phyloP scores from a whole-genome alignment of 2,329 filamentous ascomycete genomes.

The Hypomyces perniciosus region DNA sequence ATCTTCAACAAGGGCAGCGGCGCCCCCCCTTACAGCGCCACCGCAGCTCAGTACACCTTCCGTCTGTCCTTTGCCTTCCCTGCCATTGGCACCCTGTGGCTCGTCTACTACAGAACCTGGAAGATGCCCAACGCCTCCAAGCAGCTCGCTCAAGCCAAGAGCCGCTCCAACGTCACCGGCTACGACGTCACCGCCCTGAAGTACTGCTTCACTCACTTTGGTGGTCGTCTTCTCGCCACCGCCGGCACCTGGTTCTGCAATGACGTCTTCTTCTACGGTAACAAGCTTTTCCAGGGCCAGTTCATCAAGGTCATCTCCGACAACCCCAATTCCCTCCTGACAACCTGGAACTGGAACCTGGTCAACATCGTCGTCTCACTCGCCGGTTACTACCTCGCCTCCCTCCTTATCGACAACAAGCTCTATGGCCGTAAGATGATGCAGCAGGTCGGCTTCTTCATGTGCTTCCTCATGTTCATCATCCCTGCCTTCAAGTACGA shows the following conservation, averaged over 20 bases:
- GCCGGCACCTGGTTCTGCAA: slow-evolving; percentile 91
- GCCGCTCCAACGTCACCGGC: slow-evolving; percentile 78
- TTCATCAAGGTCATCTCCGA: slow-evolving; percentile 81
- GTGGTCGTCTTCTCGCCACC: slow-evolving; percentile 78
- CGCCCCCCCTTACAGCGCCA: slow-evolving; percentile 67
- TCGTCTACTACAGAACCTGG: slow-evolving; percentile 91
- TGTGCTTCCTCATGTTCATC: slow-evolving; percentile 90
- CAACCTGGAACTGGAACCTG: slow-evolving; percentile 86
- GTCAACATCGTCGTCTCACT: slow-evolving; percentile 85
- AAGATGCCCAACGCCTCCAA: slow-evolving; percentile 88
- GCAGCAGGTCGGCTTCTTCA: slow-evolving; percentile 89
- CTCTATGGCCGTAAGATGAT: slow-evolving; percentile 94
- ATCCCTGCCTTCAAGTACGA: slow-evolving; percentile 83
- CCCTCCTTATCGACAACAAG: slow-evolving; percentile 89
- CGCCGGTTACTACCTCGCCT: slow-evolving; percentile 83
- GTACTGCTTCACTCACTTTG: slow-evolving; percentile 76
- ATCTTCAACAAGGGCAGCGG: slow-evolving; percentile 78
- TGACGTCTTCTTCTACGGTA: slow-evolving; percentile 98
- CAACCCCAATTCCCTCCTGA: slow-evolving; percentile 66
- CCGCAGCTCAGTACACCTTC: slow-evolving; percentile 84
- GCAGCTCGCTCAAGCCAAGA: slow-evolving; percentile 76
- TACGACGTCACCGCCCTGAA: slow-evolving; percentile 83
- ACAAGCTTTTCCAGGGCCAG: slow-evolving; percentile 92
- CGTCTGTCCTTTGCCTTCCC: slow-evolving; percentile 88
- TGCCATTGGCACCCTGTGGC: slow-evolving; percentile 84